Evolutionary conservation across 164 flowering plant species (phyloP).

Genomic region (Stephania yunnanensis): DNA sequence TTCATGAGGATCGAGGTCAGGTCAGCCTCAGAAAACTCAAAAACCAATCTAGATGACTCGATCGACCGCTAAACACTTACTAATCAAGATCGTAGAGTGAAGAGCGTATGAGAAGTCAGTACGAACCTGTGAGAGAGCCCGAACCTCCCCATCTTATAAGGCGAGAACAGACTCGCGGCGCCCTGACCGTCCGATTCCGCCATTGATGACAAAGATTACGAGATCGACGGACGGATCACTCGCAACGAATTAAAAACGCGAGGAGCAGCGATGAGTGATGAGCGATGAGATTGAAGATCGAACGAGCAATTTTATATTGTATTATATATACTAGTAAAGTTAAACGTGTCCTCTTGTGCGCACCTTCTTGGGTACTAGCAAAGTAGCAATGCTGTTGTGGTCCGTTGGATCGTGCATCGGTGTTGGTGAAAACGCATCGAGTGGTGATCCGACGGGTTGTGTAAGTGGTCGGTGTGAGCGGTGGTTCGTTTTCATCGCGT

Average conservation of each 20-base stretch:
- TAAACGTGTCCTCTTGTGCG: too few relatives aligned
- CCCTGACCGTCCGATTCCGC: constrained; percentile 25
- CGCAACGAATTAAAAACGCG: too few relatives aligned
- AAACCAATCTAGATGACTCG: background rate
- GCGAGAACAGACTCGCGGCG: constrained; percentile 44
- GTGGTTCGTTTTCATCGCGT: too few relatives aligned
- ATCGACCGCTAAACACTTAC: background rate
- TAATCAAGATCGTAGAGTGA: too few relatives aligned
- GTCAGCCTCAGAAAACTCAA: background rate
- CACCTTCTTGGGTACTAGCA: too few relatives aligned
- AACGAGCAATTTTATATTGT: too few relatives aligned
- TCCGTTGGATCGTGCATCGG: too few relatives aligned
- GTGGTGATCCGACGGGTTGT: too few relatives aligned
- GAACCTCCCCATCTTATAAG: constrained; percentile 69
- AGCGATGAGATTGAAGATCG: background rate
- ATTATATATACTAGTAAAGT: too few relatives aligned
- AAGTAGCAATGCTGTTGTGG: too few relatives aligned
- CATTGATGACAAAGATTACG: constrained; percentile 20
- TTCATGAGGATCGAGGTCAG: background rate
- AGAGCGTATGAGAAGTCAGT: background rate
- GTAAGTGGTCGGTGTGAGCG: too few relatives aligned
- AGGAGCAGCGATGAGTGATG: background rate
- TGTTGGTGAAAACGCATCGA: too few relatives aligned
- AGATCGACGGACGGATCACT: background rate
- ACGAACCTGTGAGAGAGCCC: constrained; percentile 75